A percentile compares a stretch with the other conserved stretches of the same genome.
phyloP scores from a whole-genome alignment of 176 grass and related monocot genomes.

The Microstegium vimineum region DNA sequence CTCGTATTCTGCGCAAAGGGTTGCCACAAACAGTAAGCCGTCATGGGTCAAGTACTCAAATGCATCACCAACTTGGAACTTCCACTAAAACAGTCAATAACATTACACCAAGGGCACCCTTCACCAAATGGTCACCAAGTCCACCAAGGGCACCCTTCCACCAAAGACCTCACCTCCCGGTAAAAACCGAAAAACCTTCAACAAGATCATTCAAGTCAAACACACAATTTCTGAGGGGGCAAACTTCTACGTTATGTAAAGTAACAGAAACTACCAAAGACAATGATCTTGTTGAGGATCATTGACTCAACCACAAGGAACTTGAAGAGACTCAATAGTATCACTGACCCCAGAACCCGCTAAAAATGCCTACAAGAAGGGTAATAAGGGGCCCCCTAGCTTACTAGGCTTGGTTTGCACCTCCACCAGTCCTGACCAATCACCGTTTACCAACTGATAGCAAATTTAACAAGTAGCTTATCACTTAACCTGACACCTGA shows the following conservation, averaged over 20 bases:
- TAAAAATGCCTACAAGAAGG: not conserved
- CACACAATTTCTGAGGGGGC: constrained; percentile 44
- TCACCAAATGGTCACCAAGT: constrained; percentile 94
- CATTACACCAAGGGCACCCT: constrained; percentile 83
- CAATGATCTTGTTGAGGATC: not conserved
- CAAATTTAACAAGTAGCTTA: not conserved
- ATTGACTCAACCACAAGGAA: not conserved
- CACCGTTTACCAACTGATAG: not conserved
- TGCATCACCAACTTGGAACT: constrained; percentile 50
- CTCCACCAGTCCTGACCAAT: not conserved
- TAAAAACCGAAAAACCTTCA: constrained; percentile 98
- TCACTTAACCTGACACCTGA: not conserved
- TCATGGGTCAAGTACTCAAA: constrained; percentile 64
- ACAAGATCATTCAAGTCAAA: constrained; percentile 99
- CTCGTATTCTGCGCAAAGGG: constrained; percentile 95
- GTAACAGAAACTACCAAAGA: constrained; percentile 29
- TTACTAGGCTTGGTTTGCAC: not conserved
- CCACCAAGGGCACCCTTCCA: constrained; percentile 97
- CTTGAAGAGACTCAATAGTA: not conserved
- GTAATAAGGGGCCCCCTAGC: not conserved
- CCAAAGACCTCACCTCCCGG: constrained; percentile 85
- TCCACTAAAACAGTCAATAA: constrained; percentile 74
- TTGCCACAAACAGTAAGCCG: constrained; percentile 91
- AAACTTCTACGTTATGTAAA: constrained; percentile 48
- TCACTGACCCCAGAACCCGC: not conserved